Percentiles rank a stretch among this genome's conserved stretches.
Conservation (phyloP, 768 basidiomycete genomes). For the Tricholoma bakamatsutake region DNA sequence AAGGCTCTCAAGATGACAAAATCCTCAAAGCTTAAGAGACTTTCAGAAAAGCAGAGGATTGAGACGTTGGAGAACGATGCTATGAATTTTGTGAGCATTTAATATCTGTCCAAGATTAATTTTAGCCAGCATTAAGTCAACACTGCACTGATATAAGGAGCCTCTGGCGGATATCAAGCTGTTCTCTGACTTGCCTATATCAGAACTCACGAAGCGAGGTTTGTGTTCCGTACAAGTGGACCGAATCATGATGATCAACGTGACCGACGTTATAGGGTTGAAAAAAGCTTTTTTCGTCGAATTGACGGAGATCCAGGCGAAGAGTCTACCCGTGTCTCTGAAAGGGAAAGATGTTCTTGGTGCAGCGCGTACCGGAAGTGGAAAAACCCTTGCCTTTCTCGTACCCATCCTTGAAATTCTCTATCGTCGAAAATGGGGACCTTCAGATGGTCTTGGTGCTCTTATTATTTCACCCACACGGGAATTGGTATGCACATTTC, state of each 20-base stretch:
- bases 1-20: slow-evolving; percentile 6
- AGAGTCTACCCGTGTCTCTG: slow-evolving; percentile 85
- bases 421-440: slow-evolving; percentile 89
- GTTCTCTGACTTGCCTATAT: slow-evolving; percentile 77
- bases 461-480: slow-evolving; percentile 91
- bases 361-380: slow-evolving; percentile 92
- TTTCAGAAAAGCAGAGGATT: slow-evolving; percentile 42
- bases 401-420: slow-evolving; percentile 90
- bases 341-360: slow-evolving; percentile 96
- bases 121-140: slow-evolving; percentile 7
- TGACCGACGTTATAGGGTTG: slow-evolving; percentile 45
- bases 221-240: neutral
- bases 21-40: slow-evolving; percentile 33
- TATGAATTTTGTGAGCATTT: slow-evolving; percentile 40
- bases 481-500: slow-evolving; percentile 60
- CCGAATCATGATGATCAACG: neutral
- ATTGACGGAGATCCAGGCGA: slow-evolving; percentile 90
- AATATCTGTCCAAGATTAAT: neutral
- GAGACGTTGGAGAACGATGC: slow-evolving; percentile 45
- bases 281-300: slow-evolving; percentile 81
- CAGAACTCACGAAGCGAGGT: slow-evolving; percentile 72
- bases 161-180: slow-evolving; percentile 43
- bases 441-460: slow-evolving; percentile 86
- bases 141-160: slow-evolving; percentile 31
- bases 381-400: slow-evolving; percentile 95